Conservation (phyloP, 2,329 filamentous ascomycete genomes). For the Fusarium sp. region DNA sequence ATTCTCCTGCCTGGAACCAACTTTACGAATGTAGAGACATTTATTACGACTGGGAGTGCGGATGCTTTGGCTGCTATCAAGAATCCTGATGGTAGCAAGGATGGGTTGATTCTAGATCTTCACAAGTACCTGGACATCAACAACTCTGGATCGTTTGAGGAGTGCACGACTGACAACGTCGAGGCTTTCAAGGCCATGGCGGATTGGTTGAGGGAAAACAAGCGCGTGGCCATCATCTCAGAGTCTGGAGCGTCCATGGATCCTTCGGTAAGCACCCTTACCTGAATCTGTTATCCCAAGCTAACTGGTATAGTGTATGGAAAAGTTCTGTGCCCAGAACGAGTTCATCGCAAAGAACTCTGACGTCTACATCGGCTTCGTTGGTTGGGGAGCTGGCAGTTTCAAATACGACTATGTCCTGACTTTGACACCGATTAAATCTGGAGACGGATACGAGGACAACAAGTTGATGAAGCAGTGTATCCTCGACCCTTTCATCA, state of each 20-base stretch:
- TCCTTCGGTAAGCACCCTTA: conserved; percentile 48
- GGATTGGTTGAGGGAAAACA: conserved; percentile 59
- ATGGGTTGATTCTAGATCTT: conserved; percentile 68
- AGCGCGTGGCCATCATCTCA: conserved; percentile 62
- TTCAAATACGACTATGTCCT: conserved; percentile 57
- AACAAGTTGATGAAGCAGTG: conserved; percentile 58
- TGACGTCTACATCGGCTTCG: conserved; percentile 61
- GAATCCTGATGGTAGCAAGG: conserved; percentile 69
- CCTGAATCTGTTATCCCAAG: not conserved
- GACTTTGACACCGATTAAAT: conserved; percentile 54
- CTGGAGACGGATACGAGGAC: conserved; percentile 47
- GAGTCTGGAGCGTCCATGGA: conserved; percentile 64
- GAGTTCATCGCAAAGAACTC: conserved; percentile 59
- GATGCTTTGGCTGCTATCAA: conserved; percentile 64
- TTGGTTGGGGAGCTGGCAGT: conserved; percentile 60
- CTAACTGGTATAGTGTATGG: conserved; percentile 52
- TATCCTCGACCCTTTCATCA: conserved; percentile 53
- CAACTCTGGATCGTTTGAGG: conserved; percentile 63
- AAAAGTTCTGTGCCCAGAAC: conserved; percentile 60
- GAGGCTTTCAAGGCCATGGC: conserved; percentile 61
- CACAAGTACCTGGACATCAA: conserved; percentile 72
- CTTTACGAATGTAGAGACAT: conserved; percentile 64
- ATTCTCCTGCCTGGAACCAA: conserved; percentile 72
- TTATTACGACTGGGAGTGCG: conserved; percentile 62
- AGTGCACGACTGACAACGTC: conserved; percentile 67